Evolutionary conservation across 2,329 filamentous ascomycete genomes (phyloP).

Genomic region (Cladosporium sp.): DNA sequence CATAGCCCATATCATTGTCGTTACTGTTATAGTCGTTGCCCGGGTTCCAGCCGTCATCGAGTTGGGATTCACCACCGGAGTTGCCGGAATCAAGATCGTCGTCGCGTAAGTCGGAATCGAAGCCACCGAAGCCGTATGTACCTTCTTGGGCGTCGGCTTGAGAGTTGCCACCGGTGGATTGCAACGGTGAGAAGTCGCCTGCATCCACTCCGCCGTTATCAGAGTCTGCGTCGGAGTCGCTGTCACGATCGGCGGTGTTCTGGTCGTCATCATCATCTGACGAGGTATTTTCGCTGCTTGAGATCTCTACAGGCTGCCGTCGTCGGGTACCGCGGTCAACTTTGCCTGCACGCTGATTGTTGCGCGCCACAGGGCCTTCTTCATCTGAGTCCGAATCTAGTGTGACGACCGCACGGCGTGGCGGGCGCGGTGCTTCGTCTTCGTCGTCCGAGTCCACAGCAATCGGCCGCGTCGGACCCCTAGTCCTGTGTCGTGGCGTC

Average conservation of each 20-base stretch:
- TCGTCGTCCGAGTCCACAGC: constrained; percentile 13
- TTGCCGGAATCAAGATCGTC: not conserved
- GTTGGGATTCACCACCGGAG: not conserved
- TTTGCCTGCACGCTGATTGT: constrained; percentile 8
- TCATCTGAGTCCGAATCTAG: constrained; percentile 15
- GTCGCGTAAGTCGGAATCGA: not conserved
- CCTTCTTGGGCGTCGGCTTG: not conserved
- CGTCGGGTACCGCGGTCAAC: constrained; percentile 8
- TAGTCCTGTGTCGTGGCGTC: not conserved
- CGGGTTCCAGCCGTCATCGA: not conserved
- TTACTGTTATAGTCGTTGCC: not conserved
- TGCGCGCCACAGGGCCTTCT: constrained; percentile 18
- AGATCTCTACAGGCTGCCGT: constrained; percentile 11
- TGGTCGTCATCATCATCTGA: constrained; percentile 13
- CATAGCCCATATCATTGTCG: not conserved
- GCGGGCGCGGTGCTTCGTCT: not conserved
- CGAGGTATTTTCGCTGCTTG: constrained; percentile 11
- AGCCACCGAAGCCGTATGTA: not conserved
- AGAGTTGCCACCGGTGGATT: constrained; percentile 7
- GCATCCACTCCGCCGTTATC: constrained; percentile 13
- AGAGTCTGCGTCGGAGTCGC: constrained; percentile 15
- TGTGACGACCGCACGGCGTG: constrained; percentile 12
- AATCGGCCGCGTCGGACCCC: not conserved
- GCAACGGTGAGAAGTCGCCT: constrained; percentile 19
- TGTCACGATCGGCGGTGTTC: constrained; percentile 1